Conservation (phyloP, 306 rosid species). For the Prunus persica region Prunus_persica_NCBIv2 NC_034013.1:12576501-12577000, state of each 20-base stretch:
- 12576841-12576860: conserved; percentile 29
- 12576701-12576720: background rate
- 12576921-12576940: conserved; percentile 23
- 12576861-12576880: conserved; percentile 32
- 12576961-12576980: conserved; percentile 28
- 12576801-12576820: conserved; percentile 33
- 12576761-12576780: conserved; percentile 37
- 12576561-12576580: conserved; percentile 5
- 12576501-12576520: conserved; percentile 11
- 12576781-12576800: conserved; percentile 56
- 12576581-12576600: background rate
- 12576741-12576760: conserved; percentile 5
- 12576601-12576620: conserved; percentile 9
- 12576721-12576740: background rate
- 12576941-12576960: background rate
- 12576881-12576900: conserved; percentile 35
- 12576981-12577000: conserved; percentile 27
- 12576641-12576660: background rate
- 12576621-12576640: background rate
- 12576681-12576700: background rate
- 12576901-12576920: conserved; percentile 6
- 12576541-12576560: conserved; percentile 63
- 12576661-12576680: background rate
- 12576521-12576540: conserved; percentile 72
- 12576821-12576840: conserved; percentile 29